These are phyloP conservation scores for Salix brachista DNA, from an alignment of 345 rosid species.

Conservation along the genomic window DNA sequence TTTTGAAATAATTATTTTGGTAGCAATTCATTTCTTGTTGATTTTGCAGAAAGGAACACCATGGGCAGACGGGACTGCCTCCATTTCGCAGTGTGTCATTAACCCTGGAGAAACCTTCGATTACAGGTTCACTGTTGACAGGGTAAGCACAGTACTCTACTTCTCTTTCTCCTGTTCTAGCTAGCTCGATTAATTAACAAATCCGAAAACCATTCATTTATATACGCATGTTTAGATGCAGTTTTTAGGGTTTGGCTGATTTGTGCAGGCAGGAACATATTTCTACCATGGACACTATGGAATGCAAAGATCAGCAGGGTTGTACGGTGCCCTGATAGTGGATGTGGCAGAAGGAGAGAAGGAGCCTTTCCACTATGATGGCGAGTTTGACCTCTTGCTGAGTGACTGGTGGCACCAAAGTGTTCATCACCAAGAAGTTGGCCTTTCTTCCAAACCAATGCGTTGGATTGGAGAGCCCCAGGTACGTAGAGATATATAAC, in stretches of 20 bases:
- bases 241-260: no score
- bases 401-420: constrained; percentile 86
- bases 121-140: constrained; percentile 68
- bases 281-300: constrained; percentile 86
- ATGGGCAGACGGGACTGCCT: constrained; percentile 88
- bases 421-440: constrained; percentile 59
- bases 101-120: constrained; percentile 77
- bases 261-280: constrained; percentile 64
- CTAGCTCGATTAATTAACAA: no score
- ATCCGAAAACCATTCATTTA: no score
- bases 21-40: not conserved
- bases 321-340: constrained; percentile 62
- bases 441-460: constrained; percentile 61
- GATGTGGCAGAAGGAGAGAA: constrained; percentile 45
- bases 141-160: constrained; percentile 26
- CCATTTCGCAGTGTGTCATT: constrained; percentile 69
- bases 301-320: constrained; percentile 84
- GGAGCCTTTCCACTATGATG: constrained; percentile 68
- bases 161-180: not conserved
- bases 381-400: constrained; percentile 51
- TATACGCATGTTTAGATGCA: no score
- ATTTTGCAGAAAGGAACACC: constrained; percentile 60
- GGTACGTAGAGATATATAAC: constrained; percentile 25
- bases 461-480: constrained; percentile 86
- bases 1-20: no score